These are phyloP conservation scores for Boletales sp. DNA, from an alignment of 768 basidiomycete species.

Conservation along the genomic window DNA sequence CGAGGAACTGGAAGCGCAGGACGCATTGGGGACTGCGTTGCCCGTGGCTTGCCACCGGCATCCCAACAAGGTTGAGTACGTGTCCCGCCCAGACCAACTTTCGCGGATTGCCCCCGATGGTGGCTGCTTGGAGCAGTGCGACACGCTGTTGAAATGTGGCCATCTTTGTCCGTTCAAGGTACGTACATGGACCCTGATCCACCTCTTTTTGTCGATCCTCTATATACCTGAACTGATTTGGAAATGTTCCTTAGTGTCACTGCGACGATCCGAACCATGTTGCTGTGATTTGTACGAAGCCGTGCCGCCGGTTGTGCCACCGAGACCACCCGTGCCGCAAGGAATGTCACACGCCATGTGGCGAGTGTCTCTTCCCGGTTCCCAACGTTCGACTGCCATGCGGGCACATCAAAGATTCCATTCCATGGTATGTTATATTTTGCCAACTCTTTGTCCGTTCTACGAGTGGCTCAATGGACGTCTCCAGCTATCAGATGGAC, in stretches of 20 bases:
- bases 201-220: not conserved
- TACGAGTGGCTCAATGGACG: not conserved
- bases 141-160: slow-evolving; percentile 52
- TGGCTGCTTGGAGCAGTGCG: slow-evolving; percentile 59
- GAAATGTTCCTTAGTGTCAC: slow-evolving; percentile 45
- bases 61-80: slow-evolving; percentile 35
- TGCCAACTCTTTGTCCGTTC: not conserved
- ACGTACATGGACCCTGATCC: not conserved
- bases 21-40: slow-evolving; percentile 47
- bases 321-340: slow-evolving; percentile 57
- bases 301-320: slow-evolving; percentile 50
- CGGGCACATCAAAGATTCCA: slow-evolving; percentile 42
- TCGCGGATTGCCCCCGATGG: slow-evolving; percentile 54
- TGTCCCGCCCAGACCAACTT: slow-evolving; percentile 52
- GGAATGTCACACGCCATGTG: slow-evolving; percentile 50
- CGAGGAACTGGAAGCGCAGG: slow-evolving; percentile 49
- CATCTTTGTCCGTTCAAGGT: slow-evolving; percentile 65
- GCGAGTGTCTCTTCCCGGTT: slow-evolving; percentile 47
- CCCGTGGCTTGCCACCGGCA: slow-evolving; percentile 60
- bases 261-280: slow-evolving; percentile 55
- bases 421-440: slow-evolving; percentile 45
- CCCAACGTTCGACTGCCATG: slow-evolving; percentile 51
- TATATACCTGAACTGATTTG: not conserved
- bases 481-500: slow-evolving; percentile 43
- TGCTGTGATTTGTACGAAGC: slow-evolving; percentile 42